phyloP scores from a whole-genome alignment of 2,329 filamentous ascomycete species.

The Talaromyces sp. region DNA sequence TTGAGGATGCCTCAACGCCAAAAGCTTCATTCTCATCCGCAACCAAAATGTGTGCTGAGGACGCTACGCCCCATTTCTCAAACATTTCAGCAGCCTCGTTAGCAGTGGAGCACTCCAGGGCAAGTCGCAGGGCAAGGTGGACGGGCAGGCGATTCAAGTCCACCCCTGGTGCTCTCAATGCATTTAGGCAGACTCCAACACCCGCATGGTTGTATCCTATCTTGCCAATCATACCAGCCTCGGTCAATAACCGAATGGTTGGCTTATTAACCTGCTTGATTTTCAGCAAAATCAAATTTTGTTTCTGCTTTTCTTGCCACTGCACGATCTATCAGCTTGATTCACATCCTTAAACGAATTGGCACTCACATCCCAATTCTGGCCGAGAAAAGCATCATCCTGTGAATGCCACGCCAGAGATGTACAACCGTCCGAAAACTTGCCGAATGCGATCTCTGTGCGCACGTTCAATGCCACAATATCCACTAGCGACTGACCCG shows the following conservation, averaged over 20 bases:
- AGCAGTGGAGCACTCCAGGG: conserved; percentile 47
- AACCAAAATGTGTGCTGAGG: conserved; percentile 53
- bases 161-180: conserved; percentile 51
- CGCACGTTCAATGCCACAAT: conserved; percentile 54
- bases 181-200: conserved; percentile 56
- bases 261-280: conserved; percentile 44
- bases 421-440: conserved; percentile 54
- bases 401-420: conserved; percentile 46
- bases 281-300: conserved; percentile 48
- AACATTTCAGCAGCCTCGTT: conserved; percentile 43
- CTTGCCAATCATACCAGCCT: conserved; percentile 57
- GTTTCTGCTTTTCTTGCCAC: conserved; percentile 37
- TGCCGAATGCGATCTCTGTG: conserved; percentile 53
- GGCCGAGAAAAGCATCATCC: conserved; percentile 42
- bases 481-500: conserved; percentile 40
- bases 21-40: conserved; percentile 45
- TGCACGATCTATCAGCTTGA: neutral
- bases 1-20: conserved; percentile 46
- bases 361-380: conserved; percentile 53
- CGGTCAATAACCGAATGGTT: conserved; percentile 53
- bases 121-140: conserved; percentile 53
- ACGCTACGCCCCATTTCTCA: conserved; percentile 48
- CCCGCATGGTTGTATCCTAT: conserved; percentile 55
- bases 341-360: neutral
- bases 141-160: conserved; percentile 48